phyloP scores from a whole-genome alignment of 2,329 filamentous ascomycete genomes.

The Aspergillus puulaauensis region DNA sequence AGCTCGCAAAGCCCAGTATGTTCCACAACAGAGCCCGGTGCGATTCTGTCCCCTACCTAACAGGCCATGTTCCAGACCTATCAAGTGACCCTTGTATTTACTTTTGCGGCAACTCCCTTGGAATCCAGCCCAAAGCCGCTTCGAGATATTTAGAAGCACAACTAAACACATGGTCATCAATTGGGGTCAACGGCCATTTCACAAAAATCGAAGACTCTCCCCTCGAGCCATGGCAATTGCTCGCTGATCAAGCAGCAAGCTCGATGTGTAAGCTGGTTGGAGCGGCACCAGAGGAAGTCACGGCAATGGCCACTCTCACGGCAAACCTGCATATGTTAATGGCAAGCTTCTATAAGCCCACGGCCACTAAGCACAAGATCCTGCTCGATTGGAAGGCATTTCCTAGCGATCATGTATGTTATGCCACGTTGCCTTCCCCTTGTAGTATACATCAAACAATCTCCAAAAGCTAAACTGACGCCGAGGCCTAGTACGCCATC shows the following conservation, averaged over 20 bases:
- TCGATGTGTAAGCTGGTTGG: slow-evolving; percentile 73
- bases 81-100: slow-evolving; percentile 58
- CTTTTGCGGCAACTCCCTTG: slow-evolving; percentile 85
- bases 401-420: slow-evolving; percentile 72
- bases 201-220: slow-evolving; percentile 65
- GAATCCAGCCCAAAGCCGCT: slow-evolving; percentile 72
- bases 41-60: slow-evolving; percentile 11
- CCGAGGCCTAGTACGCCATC: slow-evolving; percentile 66
- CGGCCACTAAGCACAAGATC: slow-evolving; percentile 65
- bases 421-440: neutral
- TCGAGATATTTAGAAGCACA: slow-evolving; percentile 67
- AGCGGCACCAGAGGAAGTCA: slow-evolving; percentile 68
- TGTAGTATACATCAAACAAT: neutral
- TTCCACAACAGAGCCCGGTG: neutral
- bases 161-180: slow-evolving; percentile 77
- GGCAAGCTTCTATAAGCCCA: slow-evolving; percentile 78
- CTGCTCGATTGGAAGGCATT: slow-evolving; percentile 85
- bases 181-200: slow-evolving; percentile 84
- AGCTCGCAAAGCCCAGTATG: slow-evolving; percentile 46
- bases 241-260: slow-evolving; percentile 71
- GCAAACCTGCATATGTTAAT: slow-evolving; percentile 77
- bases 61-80: slow-evolving; percentile 24
- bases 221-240: slow-evolving; percentile 70
- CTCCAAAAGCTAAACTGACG: neutral
- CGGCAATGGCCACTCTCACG: slow-evolving; percentile 83